These are phyloP conservation scores for Eucalyptus camaldulensis DNA, from an alignment of 345 rosid species.

Conservation along the genomic window DNA sequence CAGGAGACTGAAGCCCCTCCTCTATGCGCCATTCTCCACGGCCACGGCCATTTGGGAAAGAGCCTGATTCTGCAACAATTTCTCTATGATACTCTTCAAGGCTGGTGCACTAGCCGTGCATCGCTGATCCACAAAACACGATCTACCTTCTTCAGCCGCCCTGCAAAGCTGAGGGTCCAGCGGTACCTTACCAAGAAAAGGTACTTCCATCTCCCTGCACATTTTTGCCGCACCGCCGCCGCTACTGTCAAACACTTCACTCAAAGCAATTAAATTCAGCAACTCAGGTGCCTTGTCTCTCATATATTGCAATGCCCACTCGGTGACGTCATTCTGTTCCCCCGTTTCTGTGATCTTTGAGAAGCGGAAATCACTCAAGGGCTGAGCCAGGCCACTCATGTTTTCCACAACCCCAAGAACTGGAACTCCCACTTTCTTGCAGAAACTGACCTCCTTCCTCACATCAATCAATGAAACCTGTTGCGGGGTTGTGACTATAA, in stretches of 20 bases:
- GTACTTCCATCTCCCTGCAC: slow-evolving; percentile 81
- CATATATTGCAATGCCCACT: slow-evolving; percentile 29
- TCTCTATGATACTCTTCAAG: slow-evolving; percentile 47
- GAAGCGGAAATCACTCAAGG: slow-evolving; percentile 54
- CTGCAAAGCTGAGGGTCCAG: slow-evolving; percentile 79
- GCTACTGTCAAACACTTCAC: slow-evolving; percentile 83
- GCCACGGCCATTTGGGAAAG: slow-evolving; percentile 1
- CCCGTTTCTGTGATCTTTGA: slow-evolving; percentile 32
- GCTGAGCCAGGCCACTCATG: slow-evolving; percentile 89
- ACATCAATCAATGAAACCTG: slow-evolving; percentile 92
- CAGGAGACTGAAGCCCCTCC: neutral
- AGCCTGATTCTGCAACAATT: slow-evolving; percentile 18
- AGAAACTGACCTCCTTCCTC: slow-evolving; percentile 84
- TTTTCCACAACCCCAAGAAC: slow-evolving; percentile 97
- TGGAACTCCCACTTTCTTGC: slow-evolving; percentile 82
- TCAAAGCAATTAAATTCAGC: slow-evolving; percentile 36
- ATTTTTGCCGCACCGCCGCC: slow-evolving; percentile 74
- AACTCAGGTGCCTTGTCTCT: slow-evolving; percentile 72
- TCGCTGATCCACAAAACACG: slow-evolving; percentile 62
- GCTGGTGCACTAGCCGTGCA: slow-evolving; percentile 62
- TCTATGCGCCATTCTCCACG: neutral
- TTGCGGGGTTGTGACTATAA: slow-evolving; percentile 88
- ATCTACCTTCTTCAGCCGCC: slow-evolving; percentile 85
- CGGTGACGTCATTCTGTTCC: slow-evolving; percentile 49
- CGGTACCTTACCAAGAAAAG: slow-evolving; percentile 85